Conservation (phyloP, 1,284 basidiomycete species). For the Austroboletus niveus region DNA sequence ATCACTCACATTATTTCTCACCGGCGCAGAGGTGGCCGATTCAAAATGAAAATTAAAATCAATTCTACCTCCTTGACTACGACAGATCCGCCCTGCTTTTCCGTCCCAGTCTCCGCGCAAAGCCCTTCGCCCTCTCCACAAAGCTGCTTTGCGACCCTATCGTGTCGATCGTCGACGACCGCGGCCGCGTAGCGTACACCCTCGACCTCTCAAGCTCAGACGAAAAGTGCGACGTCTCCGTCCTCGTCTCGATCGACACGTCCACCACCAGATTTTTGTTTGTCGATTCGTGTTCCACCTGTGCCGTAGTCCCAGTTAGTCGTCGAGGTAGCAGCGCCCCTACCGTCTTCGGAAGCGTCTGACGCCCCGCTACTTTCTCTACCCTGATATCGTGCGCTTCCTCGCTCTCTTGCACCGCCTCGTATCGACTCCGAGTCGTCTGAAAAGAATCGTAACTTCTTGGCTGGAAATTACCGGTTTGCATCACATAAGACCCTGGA, state of each 20-base stretch:
- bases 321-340: slow-evolving; percentile 51
- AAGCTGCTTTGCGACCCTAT: slow-evolving; percentile 34
- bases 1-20: slow-evolving; percentile 7
- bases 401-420: slow-evolving; percentile 38
- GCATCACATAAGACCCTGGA: slow-evolving; percentile 9
- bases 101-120: slow-evolving; percentile 50
- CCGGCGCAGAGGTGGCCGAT: slow-evolving; percentile 25
- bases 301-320: slow-evolving; percentile 49
- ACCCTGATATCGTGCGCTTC: slow-evolving; percentile 58
- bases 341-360: slow-evolving; percentile 49
- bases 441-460: slow-evolving; percentile 52
- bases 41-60: slow-evolving; percentile 7
- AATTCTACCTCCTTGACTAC: slow-evolving; percentile 8
- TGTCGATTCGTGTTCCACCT: slow-evolving; percentile 37
- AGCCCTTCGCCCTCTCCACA: slow-evolving; percentile 48
- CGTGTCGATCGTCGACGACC: slow-evolving; percentile 42
- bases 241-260: slow-evolving; percentile 59
- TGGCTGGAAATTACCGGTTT: slow-evolving; percentile 33
- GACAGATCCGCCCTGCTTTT: slow-evolving; percentile 36
- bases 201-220: slow-evolving; percentile 31
- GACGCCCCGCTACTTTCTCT: slow-evolving; percentile 50
- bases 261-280: slow-evolving; percentile 45
- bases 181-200: slow-evolving; percentile 38
- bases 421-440: slow-evolving; percentile 35
- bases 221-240: slow-evolving; percentile 38